A percentile compares a stretch with the other conserved stretches of the same genome.
These are phyloP conservation scores for Neurospora sublineolata DNA, from an alignment of 495 filamentous ascomycete genomes.

Conservation along the genomic window DNA sequence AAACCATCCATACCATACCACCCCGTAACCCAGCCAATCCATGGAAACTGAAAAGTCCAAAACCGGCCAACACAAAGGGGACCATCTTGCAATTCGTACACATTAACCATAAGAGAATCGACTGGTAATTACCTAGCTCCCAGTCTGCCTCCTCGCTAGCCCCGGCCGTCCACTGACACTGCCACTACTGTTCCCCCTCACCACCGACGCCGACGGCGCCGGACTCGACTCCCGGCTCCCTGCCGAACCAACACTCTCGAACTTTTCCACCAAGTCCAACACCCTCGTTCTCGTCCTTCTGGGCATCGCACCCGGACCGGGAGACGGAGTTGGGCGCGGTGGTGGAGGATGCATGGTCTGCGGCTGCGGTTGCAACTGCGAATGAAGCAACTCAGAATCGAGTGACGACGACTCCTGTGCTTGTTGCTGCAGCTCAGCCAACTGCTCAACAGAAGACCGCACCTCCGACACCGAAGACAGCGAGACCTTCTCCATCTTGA, in stretches of 20 bases:
- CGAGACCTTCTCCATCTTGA: constrained; percentile 16
- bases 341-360: neutral
- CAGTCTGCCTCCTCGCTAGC: neutral
- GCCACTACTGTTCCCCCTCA: neutral
- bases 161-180: neutral
- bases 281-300: constrained; percentile 25
- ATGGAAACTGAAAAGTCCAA: neutral
- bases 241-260: constrained; percentile 21
- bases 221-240: constrained; percentile 24
- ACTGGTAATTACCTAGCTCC: neutral
- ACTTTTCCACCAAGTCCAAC: constrained; percentile 36
- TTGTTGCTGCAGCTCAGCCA: neutral
- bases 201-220: constrained; percentile 1
- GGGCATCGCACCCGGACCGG: neutral
- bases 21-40: neutral
- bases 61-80: neutral
- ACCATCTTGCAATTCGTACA: neutral
- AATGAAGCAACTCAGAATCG: neutral
- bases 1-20: neutral
- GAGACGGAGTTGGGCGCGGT: neutral
- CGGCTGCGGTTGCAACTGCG: neutral
- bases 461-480: neutral
- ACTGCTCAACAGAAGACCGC: neutral
- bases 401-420: neutral
- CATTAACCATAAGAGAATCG: neutral